A percentile compares a stretch with the other conserved stretches of the same genome.
These are phyloP conservation scores for Pichia kudriavzevii DNA, from an alignment of 1,139 yeast species.

Conservation along the genomic window DNA sequence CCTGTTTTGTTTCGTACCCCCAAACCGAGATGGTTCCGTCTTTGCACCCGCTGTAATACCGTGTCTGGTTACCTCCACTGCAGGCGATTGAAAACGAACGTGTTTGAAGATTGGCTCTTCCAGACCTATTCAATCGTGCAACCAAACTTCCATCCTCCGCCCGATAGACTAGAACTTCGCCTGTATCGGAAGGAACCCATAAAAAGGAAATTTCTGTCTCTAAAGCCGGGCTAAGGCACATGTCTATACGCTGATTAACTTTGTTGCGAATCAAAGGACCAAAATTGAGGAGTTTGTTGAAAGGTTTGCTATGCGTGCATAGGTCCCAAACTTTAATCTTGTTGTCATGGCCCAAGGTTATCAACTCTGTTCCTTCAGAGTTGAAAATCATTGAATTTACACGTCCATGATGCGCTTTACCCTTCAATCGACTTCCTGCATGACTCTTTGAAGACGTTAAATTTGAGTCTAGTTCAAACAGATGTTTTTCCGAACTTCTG, in stretches of 20 bases:
- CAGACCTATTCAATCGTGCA: slow-evolving; percentile 29
- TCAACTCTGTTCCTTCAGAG: slow-evolving; percentile 49
- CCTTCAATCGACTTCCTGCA: slow-evolving; percentile 8
- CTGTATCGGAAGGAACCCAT: slow-evolving; percentile 70
- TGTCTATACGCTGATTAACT: slow-evolving; percentile 41
- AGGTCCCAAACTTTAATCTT: slow-evolving; percentile 71
- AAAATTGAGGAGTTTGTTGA: slow-evolving; percentile 61
- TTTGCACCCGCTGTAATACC: slow-evolving; percentile 46
- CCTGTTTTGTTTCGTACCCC: slow-evolving; percentile 32
- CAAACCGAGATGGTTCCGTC: slow-evolving; percentile 52
- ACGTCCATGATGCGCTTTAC: slow-evolving; percentile 64
- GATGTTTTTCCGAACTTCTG: slow-evolving; percentile 56
- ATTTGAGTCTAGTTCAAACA: slow-evolving; percentile 48
- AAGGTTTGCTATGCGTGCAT: slow-evolving; percentile 37
- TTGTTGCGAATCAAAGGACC: slow-evolving; percentile 74
- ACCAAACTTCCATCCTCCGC: slow-evolving; percentile 58
- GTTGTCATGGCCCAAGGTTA: slow-evolving; percentile 71
- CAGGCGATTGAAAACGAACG: slow-evolving; percentile 34
- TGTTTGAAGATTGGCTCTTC: slow-evolving; percentile 4
- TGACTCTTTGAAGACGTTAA: slow-evolving; percentile 21
- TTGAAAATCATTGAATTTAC: slow-evolving; percentile 74
- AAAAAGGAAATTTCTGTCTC: slow-evolving; percentile 52
- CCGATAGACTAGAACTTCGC: slow-evolving; percentile 63
- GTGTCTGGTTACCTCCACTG: slow-evolving; percentile 37
- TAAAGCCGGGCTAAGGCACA: slow-evolving; percentile 36